Evolutionary conservation across 2,329 filamentous ascomycete genomes (phyloP), one percentile per base, ranked within the genome.

Genomic region (Venturia pyrina): DNA sequence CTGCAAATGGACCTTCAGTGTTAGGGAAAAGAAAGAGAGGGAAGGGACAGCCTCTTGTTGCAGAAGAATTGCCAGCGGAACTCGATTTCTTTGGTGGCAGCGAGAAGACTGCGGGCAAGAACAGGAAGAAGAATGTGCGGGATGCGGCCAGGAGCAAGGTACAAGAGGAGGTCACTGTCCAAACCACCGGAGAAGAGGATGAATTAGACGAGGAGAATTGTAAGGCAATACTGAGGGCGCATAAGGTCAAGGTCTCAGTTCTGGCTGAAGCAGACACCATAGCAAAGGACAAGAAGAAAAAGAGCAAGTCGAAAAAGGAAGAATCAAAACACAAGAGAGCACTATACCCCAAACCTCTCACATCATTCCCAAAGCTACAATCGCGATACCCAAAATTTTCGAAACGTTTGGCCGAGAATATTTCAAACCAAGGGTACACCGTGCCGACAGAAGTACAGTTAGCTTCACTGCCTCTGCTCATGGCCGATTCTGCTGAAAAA

Each of bases 381-480:
- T 80, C 81, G 41, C 81, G 81, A 57, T 96, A 93, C 77, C 53
- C 53, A 1, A 83, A 83, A n/a, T 85, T 97, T 53, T 89, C 91
- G 4, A 80, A 83, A 50, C 83, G 87, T 53, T 77, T 99, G 57
- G 86, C 87, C 1, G 85, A 89, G 67, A 99, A 99, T 72, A 80
- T 99, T 40, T 81, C 85, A 17, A 83, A 85, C n/a, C 91, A 98
- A 77, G 91, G 90, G 13, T 99, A 96, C 74, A 86, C 84, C 44
- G 81, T 92, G 66, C 95, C 95, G 15, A 99, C 95, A 0, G 93
- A 98, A 77, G 93, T 99, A 15, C 95, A 99, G 75, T 85, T 98
- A 76, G 93, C 86, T 3, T 89, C 88, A 71, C 77, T 99, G 69
- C 93, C 95, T 37, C 77, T 98, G 59, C 79, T 98, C 44, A 78